Conservation (phyloP, 1,284 basidiomycete genomes). For the Cutaneotrichosporon cutaneum region DNA sequence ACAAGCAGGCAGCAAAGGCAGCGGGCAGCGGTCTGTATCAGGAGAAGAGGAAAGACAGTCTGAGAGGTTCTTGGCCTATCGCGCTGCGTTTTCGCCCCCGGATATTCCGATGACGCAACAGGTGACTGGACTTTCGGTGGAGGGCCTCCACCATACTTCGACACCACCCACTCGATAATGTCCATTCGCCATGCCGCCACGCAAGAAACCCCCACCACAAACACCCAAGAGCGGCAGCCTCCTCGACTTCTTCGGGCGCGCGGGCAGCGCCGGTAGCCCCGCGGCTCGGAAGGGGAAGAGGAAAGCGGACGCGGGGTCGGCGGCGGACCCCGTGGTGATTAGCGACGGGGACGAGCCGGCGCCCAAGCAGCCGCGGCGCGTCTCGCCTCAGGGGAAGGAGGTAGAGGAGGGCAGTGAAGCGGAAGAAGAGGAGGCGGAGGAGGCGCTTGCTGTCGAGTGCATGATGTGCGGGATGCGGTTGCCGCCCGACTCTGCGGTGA, state of each 20-base stretch:
- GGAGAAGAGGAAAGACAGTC: too few relatives aligned
- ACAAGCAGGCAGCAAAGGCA: too few relatives aligned
- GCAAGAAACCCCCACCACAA: slow-evolving; percentile 2
- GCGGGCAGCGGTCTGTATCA: too few relatives aligned
- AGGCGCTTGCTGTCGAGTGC: not conserved
- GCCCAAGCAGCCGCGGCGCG: slow-evolving; percentile 7
- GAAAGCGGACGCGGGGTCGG: slow-evolving; percentile 19
- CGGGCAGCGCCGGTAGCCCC: slow-evolving; percentile 10
- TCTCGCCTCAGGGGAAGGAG: slow-evolving; percentile 37
- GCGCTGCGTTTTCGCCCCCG: not conserved
- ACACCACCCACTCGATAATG: not conserved
- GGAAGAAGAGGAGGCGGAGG: slow-evolving; percentile 28
- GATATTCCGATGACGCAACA: not conserved
- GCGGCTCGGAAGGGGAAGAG: slow-evolving; percentile 15
- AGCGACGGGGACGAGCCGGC: slow-evolving; percentile 32
- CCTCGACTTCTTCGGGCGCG: slow-evolving; percentile 34
- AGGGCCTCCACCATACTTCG: not conserved
- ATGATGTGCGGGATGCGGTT: slow-evolving; percentile 12
- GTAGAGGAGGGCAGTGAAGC: slow-evolving; percentile 24
- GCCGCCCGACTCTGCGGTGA: not conserved
- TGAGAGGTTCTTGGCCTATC: not conserved
- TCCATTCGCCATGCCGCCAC: slow-evolving; percentile 6
- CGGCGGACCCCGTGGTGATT: slow-evolving; percentile 34
- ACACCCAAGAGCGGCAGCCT: slow-evolving; percentile 15
- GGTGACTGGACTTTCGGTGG: slow-evolving; percentile 1